Evolutionary conservation across 805 yeast genomes (phyloP).

Genomic region (Yarrowia hollandica): DNA sequence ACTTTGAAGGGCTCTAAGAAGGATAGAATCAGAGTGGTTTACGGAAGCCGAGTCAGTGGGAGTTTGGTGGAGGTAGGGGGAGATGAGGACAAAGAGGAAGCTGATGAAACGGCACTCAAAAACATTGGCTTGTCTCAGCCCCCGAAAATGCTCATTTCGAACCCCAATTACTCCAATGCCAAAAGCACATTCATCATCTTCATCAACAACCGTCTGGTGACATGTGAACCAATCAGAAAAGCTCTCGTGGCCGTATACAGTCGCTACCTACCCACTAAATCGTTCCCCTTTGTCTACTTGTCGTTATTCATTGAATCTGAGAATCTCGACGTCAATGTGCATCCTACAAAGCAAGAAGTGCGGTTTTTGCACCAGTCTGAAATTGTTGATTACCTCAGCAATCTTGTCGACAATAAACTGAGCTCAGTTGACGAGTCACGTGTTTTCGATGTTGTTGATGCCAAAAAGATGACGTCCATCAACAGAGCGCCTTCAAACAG

Average conservation of each 20-base stretch:
- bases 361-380: constrained; percentile 84
- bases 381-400: constrained; percentile 59
- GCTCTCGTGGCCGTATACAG: constrained; percentile 65
- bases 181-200: constrained; percentile 74
- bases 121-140: not conserved
- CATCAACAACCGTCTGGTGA: constrained; percentile 79
- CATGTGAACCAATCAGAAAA: constrained; percentile 75
- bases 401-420: constrained; percentile 46
- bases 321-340: constrained; percentile 88
- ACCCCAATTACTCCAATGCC: constrained; percentile 67
- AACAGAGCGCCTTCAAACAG: constrained; percentile 46
- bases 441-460: constrained; percentile 57
- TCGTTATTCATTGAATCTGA: constrained; percentile 64
- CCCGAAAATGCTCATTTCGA: constrained; percentile 51
- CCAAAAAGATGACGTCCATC: constrained; percentile 65
- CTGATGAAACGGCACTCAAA: too few relatives aligned
- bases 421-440: not conserved
- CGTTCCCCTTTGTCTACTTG: constrained; percentile 73
- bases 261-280: constrained; percentile 73
- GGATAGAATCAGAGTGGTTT: constrained; percentile 74
- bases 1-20: constrained; percentile 50
- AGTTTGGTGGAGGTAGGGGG: constrained; percentile 53
- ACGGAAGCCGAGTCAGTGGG: constrained; percentile 64
- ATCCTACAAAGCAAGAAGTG: constrained; percentile 94
- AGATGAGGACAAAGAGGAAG: not conserved